phyloP scores from a whole-genome alignment of 2,329 filamentous ascomycete genomes.

The Diaporthe destruens region DNA sequence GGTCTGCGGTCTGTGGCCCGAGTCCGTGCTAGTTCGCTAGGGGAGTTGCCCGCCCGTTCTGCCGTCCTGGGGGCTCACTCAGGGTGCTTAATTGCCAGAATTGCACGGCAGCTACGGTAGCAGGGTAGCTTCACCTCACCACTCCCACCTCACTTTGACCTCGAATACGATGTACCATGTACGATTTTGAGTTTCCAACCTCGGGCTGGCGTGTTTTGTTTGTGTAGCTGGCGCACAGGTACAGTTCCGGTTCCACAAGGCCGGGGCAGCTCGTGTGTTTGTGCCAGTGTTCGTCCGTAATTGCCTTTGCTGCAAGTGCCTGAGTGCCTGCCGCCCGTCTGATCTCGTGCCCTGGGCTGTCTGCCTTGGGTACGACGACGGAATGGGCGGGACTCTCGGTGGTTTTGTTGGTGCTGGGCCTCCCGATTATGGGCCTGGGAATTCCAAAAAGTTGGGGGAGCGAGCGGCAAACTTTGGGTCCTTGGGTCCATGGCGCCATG shows the following conservation, averaged over 20 bases:
- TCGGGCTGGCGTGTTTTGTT: not conserved
- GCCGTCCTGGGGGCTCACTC: too few relatives aligned
- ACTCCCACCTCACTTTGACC: not conserved
- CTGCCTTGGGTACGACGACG: not conserved
- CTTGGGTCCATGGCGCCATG: not conserved
- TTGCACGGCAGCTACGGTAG: too few relatives aligned
- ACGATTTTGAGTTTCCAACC: not conserved
- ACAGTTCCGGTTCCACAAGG: not conserved
- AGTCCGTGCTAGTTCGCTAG: conserved; percentile 4
- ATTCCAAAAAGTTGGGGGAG: conserved; percentile 24
- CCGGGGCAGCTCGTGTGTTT: not conserved
- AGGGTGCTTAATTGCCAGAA: not conserved
- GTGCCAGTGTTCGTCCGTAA: conserved; percentile 3
- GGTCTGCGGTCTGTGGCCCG: not conserved
- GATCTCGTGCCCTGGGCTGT: not conserved
- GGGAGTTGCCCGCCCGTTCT: conserved; percentile 11
- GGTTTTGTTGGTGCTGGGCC: conserved; percentile 21
- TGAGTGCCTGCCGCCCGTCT: conserved; percentile 8
- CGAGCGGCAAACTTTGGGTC: conserved; percentile 30
- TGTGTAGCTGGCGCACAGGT: not conserved
- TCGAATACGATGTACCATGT: not conserved
- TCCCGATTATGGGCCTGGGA: conserved; percentile 20
- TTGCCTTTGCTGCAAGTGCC: not conserved
- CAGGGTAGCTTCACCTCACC: not conserved
- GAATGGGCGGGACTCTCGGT: conserved; percentile 20